Percentiles rank a stretch among this genome's conserved stretches.
Conservation (phyloP, 495 filamentous ascomycete species). For the Staphylotrichum longicolle region DNA sequence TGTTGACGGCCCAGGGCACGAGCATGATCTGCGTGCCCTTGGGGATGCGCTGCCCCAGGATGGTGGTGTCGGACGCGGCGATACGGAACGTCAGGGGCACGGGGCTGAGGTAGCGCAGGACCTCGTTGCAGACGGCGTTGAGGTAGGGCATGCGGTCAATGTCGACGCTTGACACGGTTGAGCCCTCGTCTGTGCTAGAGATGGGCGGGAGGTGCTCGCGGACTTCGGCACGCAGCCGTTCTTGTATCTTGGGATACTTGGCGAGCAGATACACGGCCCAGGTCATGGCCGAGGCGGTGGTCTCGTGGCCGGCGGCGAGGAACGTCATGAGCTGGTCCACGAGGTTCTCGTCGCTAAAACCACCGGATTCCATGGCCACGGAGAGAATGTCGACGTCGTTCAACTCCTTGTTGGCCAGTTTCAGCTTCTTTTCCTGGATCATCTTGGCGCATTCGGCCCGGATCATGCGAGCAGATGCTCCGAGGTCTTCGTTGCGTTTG, state of each 20-base stretch:
- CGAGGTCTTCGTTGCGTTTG: constrained; percentile 62
- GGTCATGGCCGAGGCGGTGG: constrained; percentile 55
- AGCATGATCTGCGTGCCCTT: constrained; percentile 57
- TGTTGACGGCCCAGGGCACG: constrained; percentile 60
- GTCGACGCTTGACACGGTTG: constrained; percentile 48
- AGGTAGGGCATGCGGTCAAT: constrained; percentile 58
- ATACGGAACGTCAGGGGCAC: constrained; percentile 61
- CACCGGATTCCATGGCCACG: constrained; percentile 72
- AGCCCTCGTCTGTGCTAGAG: constrained; percentile 27
- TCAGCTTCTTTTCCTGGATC: constrained; percentile 65
- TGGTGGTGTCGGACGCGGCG: constrained; percentile 60
- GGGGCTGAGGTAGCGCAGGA: constrained; percentile 47
- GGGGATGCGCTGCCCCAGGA: constrained; percentile 56
- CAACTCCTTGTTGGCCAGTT: constrained; percentile 52
- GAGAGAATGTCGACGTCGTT: constrained; percentile 75
- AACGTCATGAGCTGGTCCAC: constrained; percentile 95
- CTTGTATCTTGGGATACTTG: constrained; percentile 48
- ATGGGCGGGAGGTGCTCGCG: constrained; percentile 62
- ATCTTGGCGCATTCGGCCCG: constrained; percentile 62
- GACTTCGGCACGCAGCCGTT: constrained; percentile 51
- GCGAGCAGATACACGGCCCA: constrained; percentile 56
- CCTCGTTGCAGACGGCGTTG: constrained; percentile 50
- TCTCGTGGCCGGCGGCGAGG: constrained; percentile 86
- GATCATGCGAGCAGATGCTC: constrained; percentile 55
- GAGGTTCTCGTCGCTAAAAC: constrained; percentile 76